Conservation (phyloP, 306 rosid species). For the Cicer bijugum region DNA sequence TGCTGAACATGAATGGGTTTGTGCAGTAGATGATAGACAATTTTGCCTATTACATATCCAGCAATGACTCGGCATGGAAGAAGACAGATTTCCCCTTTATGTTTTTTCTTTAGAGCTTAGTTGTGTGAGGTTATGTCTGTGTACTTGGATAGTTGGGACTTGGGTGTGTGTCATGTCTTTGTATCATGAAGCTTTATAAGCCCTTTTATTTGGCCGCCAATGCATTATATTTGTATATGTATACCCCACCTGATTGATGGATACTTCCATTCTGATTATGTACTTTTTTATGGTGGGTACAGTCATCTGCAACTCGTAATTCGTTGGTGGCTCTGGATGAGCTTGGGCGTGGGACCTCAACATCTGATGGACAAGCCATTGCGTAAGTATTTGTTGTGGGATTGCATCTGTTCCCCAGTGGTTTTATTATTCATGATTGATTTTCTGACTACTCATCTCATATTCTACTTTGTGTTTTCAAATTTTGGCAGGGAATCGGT, state of each 20-base stretch:
- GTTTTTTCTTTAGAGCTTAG: constrained; percentile 1
- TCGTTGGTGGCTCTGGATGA: constrained; percentile 90
- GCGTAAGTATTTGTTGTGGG: constrained; percentile 63
- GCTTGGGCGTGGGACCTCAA: constrained; percentile 98
- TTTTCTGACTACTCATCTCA: constrained; percentile 33
- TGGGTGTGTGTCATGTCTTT: constrained; percentile 1
- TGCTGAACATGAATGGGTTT: constrained; percentile 11
- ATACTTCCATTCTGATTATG: constrained; percentile 32
- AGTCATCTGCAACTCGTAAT: constrained; percentile 83
- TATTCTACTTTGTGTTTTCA: constrained; percentile 34
- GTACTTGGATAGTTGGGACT: constrained; percentile 4
- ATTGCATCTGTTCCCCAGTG: constrained; percentile 34
- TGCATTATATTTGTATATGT: not conserved
- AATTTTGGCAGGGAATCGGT: constrained; percentile 72
- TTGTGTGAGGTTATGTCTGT: constrained; percentile 18
- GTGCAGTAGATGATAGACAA: constrained; percentile 4
- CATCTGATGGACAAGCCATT: constrained; percentile 99
- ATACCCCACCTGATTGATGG: constrained; percentile 30
- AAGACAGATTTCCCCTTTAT: constrained; percentile 9
- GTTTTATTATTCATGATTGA: constrained; percentile 13
- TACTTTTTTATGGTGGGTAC: constrained; percentile 45
- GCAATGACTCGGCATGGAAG: constrained; percentile 3
- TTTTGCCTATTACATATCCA: constrained; percentile 10
- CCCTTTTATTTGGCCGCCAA: constrained; percentile 3
- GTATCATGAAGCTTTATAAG: constrained; percentile 13